phyloP scores from a whole-genome alignment of 768 basidiomycete species.

The Clathrus columnatus region DNA sequence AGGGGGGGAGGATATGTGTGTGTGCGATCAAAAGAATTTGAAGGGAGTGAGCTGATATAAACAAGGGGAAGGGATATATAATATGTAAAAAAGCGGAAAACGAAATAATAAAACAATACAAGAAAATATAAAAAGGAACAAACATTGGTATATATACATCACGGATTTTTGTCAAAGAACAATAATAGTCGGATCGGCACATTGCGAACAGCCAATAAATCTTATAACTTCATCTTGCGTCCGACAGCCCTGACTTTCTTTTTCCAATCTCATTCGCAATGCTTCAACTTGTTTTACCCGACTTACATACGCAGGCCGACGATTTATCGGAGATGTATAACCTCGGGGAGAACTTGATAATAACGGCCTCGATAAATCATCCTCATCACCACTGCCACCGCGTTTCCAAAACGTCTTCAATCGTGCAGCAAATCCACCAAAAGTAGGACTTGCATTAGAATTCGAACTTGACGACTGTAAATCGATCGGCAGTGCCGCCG shows the following conservation, averaged over 20 bases:
- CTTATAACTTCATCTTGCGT: neutral
- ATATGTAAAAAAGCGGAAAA: too few species aligned
- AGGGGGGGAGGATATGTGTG: neutral
- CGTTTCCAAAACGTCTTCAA: neutral
- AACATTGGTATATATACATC: too few species aligned
- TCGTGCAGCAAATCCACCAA: neutral
- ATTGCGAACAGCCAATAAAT: neutral
- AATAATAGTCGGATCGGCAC: neutral
- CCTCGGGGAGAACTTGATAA: neutral
- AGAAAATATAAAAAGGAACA: too few species aligned
- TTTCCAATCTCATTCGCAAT: constrained; percentile 46
- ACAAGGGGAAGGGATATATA: too few species aligned
- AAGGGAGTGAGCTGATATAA: too few species aligned
- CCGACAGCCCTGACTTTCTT: neutral
- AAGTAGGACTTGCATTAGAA: neutral
- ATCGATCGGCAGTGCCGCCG: neutral
- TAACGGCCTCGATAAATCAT: neutral
- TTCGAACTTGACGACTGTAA: neutral
- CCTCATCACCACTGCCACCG: neutral
- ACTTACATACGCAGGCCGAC: constrained; percentile 37
- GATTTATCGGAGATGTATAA: neutral
- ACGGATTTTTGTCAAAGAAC: too few species aligned
- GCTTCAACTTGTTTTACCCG: constrained; percentile 60
- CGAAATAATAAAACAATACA: too few species aligned
- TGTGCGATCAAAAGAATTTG: neutral